Evolutionary conservation across 768 basidiomycete species (phyloP), one percentile per base, ranked within the genome.

Genomic region (Mycena chlorophos): DNA sequence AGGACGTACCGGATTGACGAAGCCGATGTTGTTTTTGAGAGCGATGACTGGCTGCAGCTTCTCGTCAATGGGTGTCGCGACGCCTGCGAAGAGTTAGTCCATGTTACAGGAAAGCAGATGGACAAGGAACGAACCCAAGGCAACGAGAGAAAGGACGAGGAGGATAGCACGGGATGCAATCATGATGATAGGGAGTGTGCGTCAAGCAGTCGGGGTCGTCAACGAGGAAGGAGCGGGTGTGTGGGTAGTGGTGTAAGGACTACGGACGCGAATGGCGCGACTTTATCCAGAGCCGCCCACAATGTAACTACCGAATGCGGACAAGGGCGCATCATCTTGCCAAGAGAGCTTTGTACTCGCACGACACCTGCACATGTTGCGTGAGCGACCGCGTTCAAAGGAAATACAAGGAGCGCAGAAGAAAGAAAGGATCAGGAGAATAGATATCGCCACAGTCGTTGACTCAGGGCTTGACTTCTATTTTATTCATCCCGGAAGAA

Each of bases 381-480:
- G 25, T 6, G 1, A 3, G 17, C 46, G 26, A 20, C 45, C 8
- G 42, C 34, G 22, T 51, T 23, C 38, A 51, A 31, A n/a, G 48
- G 17, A 17, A 17, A 45, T 20, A 31, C 19, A 13, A 14, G 49
- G 1, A 39, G 19, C 3, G 13, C 5, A 4, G 14, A 29, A 8
- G n/a, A 22, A 42, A 19, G 26, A 17, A 47, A 12, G 23, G 43
- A 23, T 55, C 57, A 62, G 56, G 26, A 46, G 56, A 57, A 58
- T 52, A 51, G 51, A 56, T 43, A 48, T 63, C 56, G 52, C 47
- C 61, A 59, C 12, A 30, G 56, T 54, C 45, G 49, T 61, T 54
- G 59, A 61, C 54, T 68, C 62, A 58, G 63, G 61, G 65, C 63
- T 68, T 64, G 61, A 67, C 64, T 66, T 64, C 63, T 66, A 67